phyloP scores from a whole-genome alignment of 208 protist species.

The Trypanosoma theileri region DNA sequence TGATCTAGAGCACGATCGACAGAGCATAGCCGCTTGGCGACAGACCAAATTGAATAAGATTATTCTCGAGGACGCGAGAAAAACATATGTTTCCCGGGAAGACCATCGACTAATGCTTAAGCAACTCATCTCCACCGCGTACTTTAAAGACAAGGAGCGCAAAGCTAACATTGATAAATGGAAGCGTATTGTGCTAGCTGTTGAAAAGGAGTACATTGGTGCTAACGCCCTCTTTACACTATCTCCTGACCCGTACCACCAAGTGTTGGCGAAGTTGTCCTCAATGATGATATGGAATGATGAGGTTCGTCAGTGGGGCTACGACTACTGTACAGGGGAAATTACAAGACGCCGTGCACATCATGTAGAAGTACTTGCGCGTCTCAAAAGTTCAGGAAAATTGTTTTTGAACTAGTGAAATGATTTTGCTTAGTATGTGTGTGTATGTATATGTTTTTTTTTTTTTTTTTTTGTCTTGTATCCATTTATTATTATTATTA shows the following conservation, averaged over 20 bases:
- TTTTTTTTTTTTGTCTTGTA: too few relatives aligned
- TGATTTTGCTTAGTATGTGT: not conserved
- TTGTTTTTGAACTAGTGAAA: constrained; percentile 45
- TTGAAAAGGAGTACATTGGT: constrained; percentile 80
- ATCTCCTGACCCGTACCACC: constrained; percentile 84
- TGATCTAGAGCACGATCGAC: constrained; percentile 49
- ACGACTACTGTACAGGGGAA: constrained; percentile 63
- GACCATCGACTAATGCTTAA: constrained; percentile 88
- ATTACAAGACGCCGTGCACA: constrained; percentile 44
- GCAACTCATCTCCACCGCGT: constrained; percentile 71
- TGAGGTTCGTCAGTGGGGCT: constrained; percentile 55
- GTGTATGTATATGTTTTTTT: too few relatives aligned
- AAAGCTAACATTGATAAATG: constrained; percentile 60
- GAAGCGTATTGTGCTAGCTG: constrained; percentile 58
- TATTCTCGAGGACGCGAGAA: constrained; percentile 55
- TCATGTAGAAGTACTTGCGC: constrained; percentile 51
- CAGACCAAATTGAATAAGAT: constrained; percentile 81
- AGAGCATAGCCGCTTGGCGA: constrained; percentile 48
- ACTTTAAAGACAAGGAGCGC: constrained; percentile 58
- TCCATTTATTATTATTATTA: too few relatives aligned
- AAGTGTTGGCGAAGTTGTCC: constrained; percentile 75
- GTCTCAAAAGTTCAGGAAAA: constrained; percentile 55
- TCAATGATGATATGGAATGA: constrained; percentile 89
- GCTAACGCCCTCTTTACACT: constrained; percentile 74
- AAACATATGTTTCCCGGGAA: constrained; percentile 49